A percentile compares a stretch with the other conserved stretches of the same genome.
Conservation (phyloP, 2,329 filamentous ascomycete genomes). For the Aspergillus pseudotamarii region DNA sequence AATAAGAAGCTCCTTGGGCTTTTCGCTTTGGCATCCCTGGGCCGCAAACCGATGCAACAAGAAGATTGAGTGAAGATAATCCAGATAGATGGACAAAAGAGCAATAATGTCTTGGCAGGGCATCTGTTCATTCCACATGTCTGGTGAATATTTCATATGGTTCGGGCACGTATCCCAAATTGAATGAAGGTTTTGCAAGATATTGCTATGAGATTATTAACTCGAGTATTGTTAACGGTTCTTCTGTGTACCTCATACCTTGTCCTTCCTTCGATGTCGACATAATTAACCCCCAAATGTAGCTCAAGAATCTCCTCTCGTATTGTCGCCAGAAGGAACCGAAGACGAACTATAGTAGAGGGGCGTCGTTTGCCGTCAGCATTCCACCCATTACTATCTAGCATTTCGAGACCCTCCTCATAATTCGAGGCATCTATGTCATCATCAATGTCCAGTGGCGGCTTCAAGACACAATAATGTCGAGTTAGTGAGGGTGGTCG, state of each 20-base stretch:
- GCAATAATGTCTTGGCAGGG: background rate
- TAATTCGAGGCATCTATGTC: background rate
- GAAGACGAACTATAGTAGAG: background rate
- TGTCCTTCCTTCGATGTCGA: background rate
- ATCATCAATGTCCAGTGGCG: slow-evolving; percentile 7
- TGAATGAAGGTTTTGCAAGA: background rate
- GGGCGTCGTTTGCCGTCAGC: background rate
- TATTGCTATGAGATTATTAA: background rate
- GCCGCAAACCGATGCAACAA: background rate
- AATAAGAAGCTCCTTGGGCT: background rate
- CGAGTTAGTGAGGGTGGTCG: slow-evolving; percentile 6
- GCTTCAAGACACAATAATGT: slow-evolving; percentile 5
- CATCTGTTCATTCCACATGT: background rate
- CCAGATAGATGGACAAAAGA: background rate
- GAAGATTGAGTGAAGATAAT: background rate
- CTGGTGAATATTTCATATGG: background rate
- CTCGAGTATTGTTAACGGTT: too few relatives aligned
- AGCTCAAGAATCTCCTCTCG: slow-evolving; percentile 7
- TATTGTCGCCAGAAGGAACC: slow-evolving; percentile 3
- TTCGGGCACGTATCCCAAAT: background rate
- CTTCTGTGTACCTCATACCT: background rate
- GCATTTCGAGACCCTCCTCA: background rate
- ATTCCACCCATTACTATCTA: slow-evolving; percentile 5
- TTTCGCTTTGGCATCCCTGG: background rate
- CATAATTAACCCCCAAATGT: background rate